Evolutionary conservation across 768 basidiomycete genomes (phyloP).

Genomic region (Dioszegia crocea): DNA sequence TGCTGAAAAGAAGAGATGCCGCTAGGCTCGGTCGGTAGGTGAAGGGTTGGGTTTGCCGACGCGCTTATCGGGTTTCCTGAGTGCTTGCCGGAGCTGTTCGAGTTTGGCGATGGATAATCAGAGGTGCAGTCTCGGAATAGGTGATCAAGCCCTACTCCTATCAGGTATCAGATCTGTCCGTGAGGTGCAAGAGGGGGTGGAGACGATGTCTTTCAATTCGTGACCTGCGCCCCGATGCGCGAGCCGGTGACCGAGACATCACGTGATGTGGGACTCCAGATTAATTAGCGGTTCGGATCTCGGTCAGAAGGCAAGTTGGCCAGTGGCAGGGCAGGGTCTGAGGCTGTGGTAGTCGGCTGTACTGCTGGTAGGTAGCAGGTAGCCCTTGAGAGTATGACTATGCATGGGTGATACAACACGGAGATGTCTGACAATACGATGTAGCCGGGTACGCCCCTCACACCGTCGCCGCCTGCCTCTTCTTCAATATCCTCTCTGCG

Average conservation of each 20-base stretch:
- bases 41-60: no score
- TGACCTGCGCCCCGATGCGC: background rate
- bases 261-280: background rate
- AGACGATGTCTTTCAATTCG: background rate
- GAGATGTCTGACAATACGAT: background rate
- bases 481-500: constrained; percentile 53
- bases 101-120: no score
- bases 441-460: background rate
- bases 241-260: background rate
- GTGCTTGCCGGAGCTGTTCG: no score
- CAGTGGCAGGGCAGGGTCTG: no score
- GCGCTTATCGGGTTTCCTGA: no score
- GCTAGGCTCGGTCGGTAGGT: background rate
- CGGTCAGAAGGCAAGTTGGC: no score
- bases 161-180: background rate
- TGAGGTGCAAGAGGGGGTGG: background rate
- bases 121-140: background rate
- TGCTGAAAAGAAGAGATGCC: background rate
- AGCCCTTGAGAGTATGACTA: background rate
- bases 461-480: constrained; percentile 27
- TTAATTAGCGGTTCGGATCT: no score
- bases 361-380: background rate
- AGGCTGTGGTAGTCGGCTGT: no score
- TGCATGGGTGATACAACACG: no score
- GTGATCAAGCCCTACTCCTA: constrained; percentile 1